Conservation (phyloP, 768 basidiomycete genomes). For the Kwoniella mangroviensis region DNA sequence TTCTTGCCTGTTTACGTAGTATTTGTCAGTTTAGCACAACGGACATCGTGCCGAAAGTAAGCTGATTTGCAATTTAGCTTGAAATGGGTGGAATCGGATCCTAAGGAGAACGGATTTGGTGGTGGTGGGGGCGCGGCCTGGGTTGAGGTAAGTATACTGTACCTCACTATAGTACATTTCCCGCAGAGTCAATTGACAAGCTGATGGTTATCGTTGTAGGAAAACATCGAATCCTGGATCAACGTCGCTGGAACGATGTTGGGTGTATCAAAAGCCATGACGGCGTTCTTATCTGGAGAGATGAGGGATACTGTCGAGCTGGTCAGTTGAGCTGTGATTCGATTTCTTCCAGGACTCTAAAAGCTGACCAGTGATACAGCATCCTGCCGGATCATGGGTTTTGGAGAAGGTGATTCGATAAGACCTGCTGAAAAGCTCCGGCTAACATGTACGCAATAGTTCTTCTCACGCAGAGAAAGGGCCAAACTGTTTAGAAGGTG, state of each 20-base stretch:
- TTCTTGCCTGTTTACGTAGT: conserved; percentile 64
- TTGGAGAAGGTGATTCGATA: conserved; percentile 55
- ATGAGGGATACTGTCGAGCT: conserved; percentile 78
- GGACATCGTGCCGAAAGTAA: not conserved
- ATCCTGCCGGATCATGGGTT: conserved; percentile 57
- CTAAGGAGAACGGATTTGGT: conserved; percentile 67
- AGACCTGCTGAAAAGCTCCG: conserved; percentile 43
- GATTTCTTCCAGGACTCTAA: conserved; percentile 65
- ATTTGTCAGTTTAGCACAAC: conserved; percentile 69
- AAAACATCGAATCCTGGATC: conserved; percentile 82
- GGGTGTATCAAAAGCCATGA: conserved; percentile 78
- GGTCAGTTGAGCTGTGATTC: conserved; percentile 68
- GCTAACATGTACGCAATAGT: conserved; percentile 65
- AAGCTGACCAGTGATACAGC: conserved; percentile 29
- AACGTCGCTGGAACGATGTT: conserved; percentile 85
- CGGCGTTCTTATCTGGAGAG: conserved; percentile 92
- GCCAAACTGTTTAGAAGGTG: conserved; percentile 89
- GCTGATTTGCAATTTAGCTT: conserved; percentile 62
- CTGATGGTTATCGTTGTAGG: conserved; percentile 51
- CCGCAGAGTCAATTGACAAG: not conserved
- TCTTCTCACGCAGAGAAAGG: conserved; percentile 88
- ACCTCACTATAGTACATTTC: not conserved
- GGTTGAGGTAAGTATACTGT: conserved; percentile 73
- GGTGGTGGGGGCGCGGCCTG: conserved; percentile 74
- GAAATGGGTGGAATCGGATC: conserved; percentile 90